Evolutionary conservation across 768 basidiomycete species (phyloP), one percentile per base, ranked within the genome.

Genomic region (Tricholoma matsutake): DNA sequence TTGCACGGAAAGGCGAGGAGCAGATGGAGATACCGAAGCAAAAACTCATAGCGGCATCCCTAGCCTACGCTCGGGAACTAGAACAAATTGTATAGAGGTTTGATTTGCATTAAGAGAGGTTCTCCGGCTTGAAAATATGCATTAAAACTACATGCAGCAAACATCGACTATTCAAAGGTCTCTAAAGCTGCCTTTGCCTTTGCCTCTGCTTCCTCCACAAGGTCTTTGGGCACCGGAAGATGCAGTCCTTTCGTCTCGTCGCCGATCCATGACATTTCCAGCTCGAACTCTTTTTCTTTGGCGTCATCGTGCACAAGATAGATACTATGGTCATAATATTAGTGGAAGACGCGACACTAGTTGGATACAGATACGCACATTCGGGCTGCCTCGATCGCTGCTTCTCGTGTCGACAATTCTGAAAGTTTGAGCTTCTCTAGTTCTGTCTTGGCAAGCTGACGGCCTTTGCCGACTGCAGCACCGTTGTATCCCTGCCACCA

Each of bases 391-490:
- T 98, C 95, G 64, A 86, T 79, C 22, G 96, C 92, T 18, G 96
- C 97, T 71, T 99, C 88, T 62, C 88, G 83, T 58, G 83, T 84
- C 2, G 91, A 84, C 56, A 98, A 74, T 64, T 92, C 91, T 6
- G 88, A 77, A 35, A 96, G 79, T 64, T 95, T 89, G 63, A 98
- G 86, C 75, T 99, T 99, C 78, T 99, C 97, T 54, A 99, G 76
- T 74, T 98, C 97, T 7, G 96, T 98, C 83, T 98, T 98, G 18
- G 97, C 97, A 63, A 98, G 80, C 70, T 97, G 94, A 59, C 92
- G 88, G n/a, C 97, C 97, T 75, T 98, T 99, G 57, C 97, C 97
- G 29, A 96, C 88, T n/a, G 97, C 97, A 13, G 92, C 92, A 28
- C 95, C 96, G 60, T 95, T 83, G 75, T 98, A 98, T 31, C 97